Base-by-base conservation (phyloP, 2,329 filamentous ascomycete species). In the Neopestalotiopsis sp. region DNA sequence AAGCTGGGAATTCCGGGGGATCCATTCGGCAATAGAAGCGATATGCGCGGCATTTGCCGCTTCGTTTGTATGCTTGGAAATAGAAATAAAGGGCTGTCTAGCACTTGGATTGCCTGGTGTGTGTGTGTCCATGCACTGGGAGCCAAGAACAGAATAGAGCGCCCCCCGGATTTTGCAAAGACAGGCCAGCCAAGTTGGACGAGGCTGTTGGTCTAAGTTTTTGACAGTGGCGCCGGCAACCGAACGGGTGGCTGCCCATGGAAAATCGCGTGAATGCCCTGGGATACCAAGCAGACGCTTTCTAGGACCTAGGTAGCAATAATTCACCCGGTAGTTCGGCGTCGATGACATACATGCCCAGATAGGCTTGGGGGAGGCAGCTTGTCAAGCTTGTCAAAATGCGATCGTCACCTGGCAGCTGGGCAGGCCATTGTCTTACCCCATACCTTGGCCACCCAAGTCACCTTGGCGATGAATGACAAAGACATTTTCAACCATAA, bases 1-100 rank as follows among this genome's bases (percentile, higher is more conserved):
- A n/a, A 52, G 17, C 45, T 52, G 45, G 45, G 6, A 52, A 52
- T 52, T n/a, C 45, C 45, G n/a, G 45, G 24, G 45, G 45, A 24
- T 52, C 45, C 45, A 52, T 52, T n/a, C 45, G 45, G 45, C 20
- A 52, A 52, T 52, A 52, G 45, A n/a, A 52, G 45, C 45, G 45
- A 52, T 17, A 52, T n/a, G 45, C 14, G 45, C 45, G 45, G 45
- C 45, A 52, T 52, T 52, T n/a, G 17, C 45, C 45, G 45, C 9
- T 3, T 52, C n/a, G n/a, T 17, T n/a, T 52, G n/a, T 52, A 52
- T 52, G 6, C 45, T 52, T 24, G 45, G 10, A 20, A 20, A 17
- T n/a, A 52, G n/a, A 3, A 20, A 20, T 9, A 52, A 17, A 52
- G 45, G n/a, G 45, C n/a, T 7, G 34, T 38, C 34, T 28, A 28